These are phyloP conservation scores for Lithospermum erythrorhizon DNA, from an alignment of 257 asterid species.

Conservation along the genomic window DNA sequence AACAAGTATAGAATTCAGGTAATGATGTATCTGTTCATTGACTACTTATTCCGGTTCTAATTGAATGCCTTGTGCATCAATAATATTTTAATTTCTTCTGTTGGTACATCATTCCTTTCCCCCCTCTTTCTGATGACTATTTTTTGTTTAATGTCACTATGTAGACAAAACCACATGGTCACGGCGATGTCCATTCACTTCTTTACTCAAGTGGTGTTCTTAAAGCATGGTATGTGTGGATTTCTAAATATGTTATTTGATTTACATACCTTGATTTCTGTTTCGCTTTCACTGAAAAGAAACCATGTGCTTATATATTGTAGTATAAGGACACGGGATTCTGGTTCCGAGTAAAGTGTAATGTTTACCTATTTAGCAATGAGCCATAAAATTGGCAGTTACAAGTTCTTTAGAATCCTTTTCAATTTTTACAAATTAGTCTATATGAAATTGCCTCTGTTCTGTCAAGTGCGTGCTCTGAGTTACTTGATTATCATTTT, in stretches of 20 bases:
- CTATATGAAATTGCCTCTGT: neutral
- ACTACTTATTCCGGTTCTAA: neutral
- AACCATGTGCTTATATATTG: too few species aligned
- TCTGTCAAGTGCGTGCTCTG: neutral
- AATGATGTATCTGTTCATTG: slow-evolving; percentile 7
- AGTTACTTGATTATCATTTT: neutral
- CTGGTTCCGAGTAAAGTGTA: too few species aligned
- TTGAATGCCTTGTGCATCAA: too few species aligned
- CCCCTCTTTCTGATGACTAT: slow-evolving; percentile 1
- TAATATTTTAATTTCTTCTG: slow-evolving; percentile 2
- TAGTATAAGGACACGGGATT: too few species aligned
- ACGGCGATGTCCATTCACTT: slow-evolving; percentile 97
- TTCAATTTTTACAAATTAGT: neutral
- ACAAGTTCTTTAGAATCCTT: too few species aligned
- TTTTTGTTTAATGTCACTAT: slow-evolving; percentile 9
- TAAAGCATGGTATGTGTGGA: slow-evolving; percentile 54
- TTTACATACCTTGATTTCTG: neutral
- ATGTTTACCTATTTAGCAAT: too few species aligned
- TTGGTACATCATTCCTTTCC: slow-evolving; percentile 5
- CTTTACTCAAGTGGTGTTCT: slow-evolving; percentile 88
- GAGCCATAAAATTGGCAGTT: neutral
- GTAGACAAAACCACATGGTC: slow-evolving; percentile 98
- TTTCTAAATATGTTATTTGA: slow-evolving; percentile 6
- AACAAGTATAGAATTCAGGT: slow-evolving; percentile 88
- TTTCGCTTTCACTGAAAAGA: neutral